Base-by-base conservation (phyloP, 495 filamentous ascomycete species). In the Aspergillus bridgeri region DNA sequence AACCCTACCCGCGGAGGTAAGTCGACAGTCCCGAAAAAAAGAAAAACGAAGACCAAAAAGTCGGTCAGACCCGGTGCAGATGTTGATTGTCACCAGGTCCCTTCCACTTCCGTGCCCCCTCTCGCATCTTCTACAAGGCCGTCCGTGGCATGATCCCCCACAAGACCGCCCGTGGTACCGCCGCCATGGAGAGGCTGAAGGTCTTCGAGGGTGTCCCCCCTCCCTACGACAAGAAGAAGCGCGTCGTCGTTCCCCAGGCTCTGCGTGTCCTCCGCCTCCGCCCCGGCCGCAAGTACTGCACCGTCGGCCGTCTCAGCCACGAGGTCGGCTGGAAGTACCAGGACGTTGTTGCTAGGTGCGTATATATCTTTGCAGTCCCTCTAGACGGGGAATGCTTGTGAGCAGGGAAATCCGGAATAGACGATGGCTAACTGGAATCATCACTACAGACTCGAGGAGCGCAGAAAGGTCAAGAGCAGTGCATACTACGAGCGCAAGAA, bases 401-500 rank as follows among this genome's bases (percentile, higher is more conserved):
- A 47, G 1, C 53, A 8, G 17, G 15, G 51, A 59, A 48, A 6
- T 33, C 24, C 21, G 51, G 43, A 20, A 24, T 17, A 21, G 24
- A 48, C 65, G 48, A 58, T 70, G 67, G 63, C 79, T 81, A 70
- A 82, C 74, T 52, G 54, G 19, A 24, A 29, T 57, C 42, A 47
- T 38, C 6, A 53, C 8, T 59, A 71, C 71, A 98, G 94, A 79
- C 86, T 98, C 68, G 94, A 98, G 86, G 94, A 98, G 86, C 86
- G 92, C 79, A 87, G 94, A 80, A 98, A 98, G 84, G 92, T 93
- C 76, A 98, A 98, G 87, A 90, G 92, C 71, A 86, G 89, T 69
- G 94, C 94, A 73, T 98, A 97, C 88, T 98, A 98, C 85, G 90
- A 91, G 81, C 90, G 91, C 84, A 98, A 97, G 94, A 96, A 96